These are phyloP conservation scores for Pyrenochaeta sp. DNA, from an alignment of 2,329 filamentous ascomycete genomes.

Conservation along the genomic window DNA sequence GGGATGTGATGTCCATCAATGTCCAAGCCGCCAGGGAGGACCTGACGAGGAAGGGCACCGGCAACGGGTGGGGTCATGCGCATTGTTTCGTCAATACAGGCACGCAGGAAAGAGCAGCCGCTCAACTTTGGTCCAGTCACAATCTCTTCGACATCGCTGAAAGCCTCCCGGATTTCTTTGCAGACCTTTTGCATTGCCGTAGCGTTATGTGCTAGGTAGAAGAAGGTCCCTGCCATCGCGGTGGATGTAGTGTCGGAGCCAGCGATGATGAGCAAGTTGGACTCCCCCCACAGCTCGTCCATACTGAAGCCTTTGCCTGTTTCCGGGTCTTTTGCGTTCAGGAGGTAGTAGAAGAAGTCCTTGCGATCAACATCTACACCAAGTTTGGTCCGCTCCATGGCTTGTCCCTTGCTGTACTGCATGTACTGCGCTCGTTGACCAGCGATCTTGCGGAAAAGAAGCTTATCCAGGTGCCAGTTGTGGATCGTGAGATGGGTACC, in stretches of 20 bases:
- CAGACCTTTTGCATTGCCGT: conserved; percentile 41
- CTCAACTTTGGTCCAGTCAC: conserved; percentile 44
- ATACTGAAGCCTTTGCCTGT: conserved; percentile 55
- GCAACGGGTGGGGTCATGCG: conserved; percentile 52
- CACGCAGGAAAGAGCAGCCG: conserved; percentile 46
- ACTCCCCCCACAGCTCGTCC: conserved; percentile 60
- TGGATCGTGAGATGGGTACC: conserved; percentile 56
- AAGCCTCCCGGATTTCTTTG: conserved; percentile 45
- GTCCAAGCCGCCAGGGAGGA: conserved; percentile 49
- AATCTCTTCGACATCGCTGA: conserved; percentile 50
- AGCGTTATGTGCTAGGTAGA: conserved; percentile 55
- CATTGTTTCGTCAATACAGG: conserved; percentile 54
- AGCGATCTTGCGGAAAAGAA: conserved; percentile 56
- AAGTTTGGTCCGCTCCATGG: conserved; percentile 53
- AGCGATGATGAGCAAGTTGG: conserved; percentile 59
- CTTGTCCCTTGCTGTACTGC: conserved; percentile 54
- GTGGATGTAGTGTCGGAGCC: conserved; percentile 58
- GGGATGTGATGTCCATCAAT: conserved; percentile 49
- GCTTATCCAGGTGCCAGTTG: conserved; percentile 54
- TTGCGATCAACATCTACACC: conserved; percentile 52
- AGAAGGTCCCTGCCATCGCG: conserved; percentile 52
- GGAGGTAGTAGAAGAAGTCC: conserved; percentile 60
- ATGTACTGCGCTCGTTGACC: conserved; percentile 53
- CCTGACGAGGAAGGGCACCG: conserved; percentile 48
- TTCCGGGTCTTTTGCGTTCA: conserved; percentile 57